Percentiles rank a stretch among this genome's conserved stretches.
These are phyloP conservation scores for Kentomonas sorsogonicus DNA, from an alignment of 208 protist species.

Conservation along the genomic window DNA sequence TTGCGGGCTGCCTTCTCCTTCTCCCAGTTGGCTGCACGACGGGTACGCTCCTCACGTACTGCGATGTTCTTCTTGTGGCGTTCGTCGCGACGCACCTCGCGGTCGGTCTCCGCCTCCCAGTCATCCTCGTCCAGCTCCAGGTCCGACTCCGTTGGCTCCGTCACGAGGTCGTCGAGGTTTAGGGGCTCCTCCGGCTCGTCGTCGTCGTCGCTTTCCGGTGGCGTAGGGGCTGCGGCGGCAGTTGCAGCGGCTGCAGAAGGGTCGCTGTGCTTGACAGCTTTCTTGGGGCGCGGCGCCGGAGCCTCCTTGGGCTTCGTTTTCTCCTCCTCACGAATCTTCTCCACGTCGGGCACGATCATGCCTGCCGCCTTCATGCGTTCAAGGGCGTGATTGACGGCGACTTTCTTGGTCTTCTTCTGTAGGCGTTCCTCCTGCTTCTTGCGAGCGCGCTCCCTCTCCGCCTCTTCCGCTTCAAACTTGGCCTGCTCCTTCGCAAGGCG, in stretches of 20 bases:
- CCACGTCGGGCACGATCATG: constrained; percentile 82
- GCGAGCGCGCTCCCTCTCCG: constrained; percentile 58
- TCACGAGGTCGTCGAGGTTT: too few relatives aligned
- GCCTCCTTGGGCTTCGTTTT: constrained; percentile 37
- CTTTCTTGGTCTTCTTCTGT: constrained; percentile 47
- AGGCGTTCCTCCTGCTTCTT: constrained; percentile 76
- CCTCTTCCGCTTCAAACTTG: constrained; percentile 81
- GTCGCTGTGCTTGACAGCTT: constrained; percentile 9
- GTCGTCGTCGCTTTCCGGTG: constrained; percentile 43
- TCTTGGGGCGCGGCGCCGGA: constrained; percentile 12
- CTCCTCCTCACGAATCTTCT: constrained; percentile 66
- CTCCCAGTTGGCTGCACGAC: too few relatives aligned
- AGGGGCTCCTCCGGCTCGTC: too few relatives aligned
- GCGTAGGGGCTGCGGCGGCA: background rate
- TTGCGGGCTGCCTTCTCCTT: constrained; percentile 27
- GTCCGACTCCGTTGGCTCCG: constrained; percentile 67
- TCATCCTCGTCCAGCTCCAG: constrained; percentile 81
- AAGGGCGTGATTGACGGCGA: constrained; percentile 42
- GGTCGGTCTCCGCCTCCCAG: constrained; percentile 73
- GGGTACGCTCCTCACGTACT: constrained; percentile 58
- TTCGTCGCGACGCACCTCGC: constrained; percentile 57
- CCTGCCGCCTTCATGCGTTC: constrained; percentile 75
- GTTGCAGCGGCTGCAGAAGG: background rate
- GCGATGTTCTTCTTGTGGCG: constrained; percentile 69
- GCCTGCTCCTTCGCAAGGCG: constrained; percentile 76